Evolutionary conservation across 148 eudicot genomes (phyloP).

Genomic region (Rhododendron molle): DNA sequence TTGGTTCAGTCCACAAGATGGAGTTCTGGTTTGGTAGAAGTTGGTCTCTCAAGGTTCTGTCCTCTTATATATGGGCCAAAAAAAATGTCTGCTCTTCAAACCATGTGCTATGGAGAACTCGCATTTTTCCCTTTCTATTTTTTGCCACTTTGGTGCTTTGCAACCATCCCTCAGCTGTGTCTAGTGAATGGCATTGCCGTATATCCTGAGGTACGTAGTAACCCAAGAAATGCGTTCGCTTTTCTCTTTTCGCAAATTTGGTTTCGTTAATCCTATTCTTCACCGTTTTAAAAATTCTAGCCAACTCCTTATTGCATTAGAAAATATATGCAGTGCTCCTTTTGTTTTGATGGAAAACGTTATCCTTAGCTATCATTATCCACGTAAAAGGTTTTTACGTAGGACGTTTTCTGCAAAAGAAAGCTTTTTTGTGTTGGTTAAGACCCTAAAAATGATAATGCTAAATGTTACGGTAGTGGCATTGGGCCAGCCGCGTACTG

Average conservation of each 20-base stretch:
- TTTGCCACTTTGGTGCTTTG: constrained; percentile 25
- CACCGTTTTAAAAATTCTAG: no score
- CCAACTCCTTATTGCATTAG: no score
- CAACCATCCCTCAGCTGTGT: constrained; percentile 51
- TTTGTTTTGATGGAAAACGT: background rate
- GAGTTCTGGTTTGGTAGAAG: constrained; percentile 40
- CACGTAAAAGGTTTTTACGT: background rate
- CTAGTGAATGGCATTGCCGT: constrained; percentile 48
- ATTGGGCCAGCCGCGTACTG: background rate
- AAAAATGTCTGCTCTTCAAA: constrained; percentile 28
- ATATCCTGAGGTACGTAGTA: constrained; percentile 44
- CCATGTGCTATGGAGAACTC: constrained; percentile 30
- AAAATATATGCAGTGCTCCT: no score
- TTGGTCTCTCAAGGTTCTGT: constrained; percentile 42
- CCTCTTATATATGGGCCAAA: constrained; percentile 37
- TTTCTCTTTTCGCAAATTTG: no score
- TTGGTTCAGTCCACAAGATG: constrained; percentile 53
- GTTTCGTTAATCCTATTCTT: background rate
- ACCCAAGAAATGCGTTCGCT: background rate
- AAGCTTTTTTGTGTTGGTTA: background rate
- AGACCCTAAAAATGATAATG: background rate
- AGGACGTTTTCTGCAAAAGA: background rate
- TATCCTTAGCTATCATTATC: background rate
- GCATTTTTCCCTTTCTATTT: constrained; percentile 26
- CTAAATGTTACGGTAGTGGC: background rate